phyloP scores from a whole-genome alignment of 164 flowering plant species.

The Chloranthus sessilifolius region DNA sequence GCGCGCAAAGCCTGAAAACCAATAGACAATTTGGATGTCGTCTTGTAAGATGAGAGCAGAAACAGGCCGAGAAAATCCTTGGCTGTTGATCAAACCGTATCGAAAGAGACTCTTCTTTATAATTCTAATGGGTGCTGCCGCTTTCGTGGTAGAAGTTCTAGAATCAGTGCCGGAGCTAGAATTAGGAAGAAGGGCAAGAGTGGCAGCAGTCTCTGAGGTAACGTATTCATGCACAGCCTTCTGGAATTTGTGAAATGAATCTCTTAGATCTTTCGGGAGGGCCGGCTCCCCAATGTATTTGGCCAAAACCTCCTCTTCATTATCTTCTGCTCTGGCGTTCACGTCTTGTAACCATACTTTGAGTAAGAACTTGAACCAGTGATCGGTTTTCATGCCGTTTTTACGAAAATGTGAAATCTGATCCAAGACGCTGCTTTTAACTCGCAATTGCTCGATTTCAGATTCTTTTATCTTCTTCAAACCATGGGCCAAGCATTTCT shows the following conservation, averaged over 20 bases:
- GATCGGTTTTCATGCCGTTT: constrained; percentile 89
- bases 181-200: constrained; percentile 44
- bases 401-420: constrained; percentile 65
- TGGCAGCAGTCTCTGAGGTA: constrained; percentile 59
- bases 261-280: constrained; percentile 59
- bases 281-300: constrained; percentile 70
- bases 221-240: constrained; percentile 51
- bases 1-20: constrained; percentile 68
- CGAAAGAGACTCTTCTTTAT: constrained; percentile 58
- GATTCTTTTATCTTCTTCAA: constrained; percentile 86
- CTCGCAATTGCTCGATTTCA: constrained; percentile 68
- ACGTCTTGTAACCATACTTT: constrained; percentile 83
- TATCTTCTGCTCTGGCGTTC: constrained; percentile 36
- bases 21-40: constrained; percentile 53
- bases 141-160: constrained; percentile 21
- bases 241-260: constrained; percentile 73
- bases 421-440: constrained; percentile 43
- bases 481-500: constrained; percentile 82
- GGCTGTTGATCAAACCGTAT: constrained; percentile 55
- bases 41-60: constrained; percentile 60
- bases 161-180: constrained; percentile 16
- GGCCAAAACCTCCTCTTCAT: constrained; percentile 51
- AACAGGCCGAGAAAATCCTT: constrained; percentile 51
- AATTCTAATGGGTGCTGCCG: constrained; percentile 46
- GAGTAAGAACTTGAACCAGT: constrained; percentile 76